A percentile compares a stretch with the other conserved stretches of the same genome.
Evolutionary conservation across 768 basidiomycete genomes (phyloP).

Genomic region (Pleurotus tuber-regium): DNA sequence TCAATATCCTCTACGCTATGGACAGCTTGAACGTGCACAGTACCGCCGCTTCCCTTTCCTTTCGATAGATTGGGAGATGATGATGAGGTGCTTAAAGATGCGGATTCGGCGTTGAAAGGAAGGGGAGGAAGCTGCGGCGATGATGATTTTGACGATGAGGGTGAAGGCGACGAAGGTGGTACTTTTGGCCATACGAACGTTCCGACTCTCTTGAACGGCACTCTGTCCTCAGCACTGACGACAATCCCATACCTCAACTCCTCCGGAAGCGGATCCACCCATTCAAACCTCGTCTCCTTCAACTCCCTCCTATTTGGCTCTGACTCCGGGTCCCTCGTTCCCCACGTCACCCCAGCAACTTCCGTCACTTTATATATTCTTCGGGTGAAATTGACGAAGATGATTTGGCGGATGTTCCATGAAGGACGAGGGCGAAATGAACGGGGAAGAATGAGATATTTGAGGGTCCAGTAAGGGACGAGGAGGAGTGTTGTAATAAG

Average conservation of each 20-base stretch:
- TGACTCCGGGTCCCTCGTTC: slow-evolving; percentile 41
- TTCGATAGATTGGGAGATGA: too few species aligned
- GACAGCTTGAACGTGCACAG: too few species aligned
- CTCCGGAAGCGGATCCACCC: slow-evolving; percentile 42
- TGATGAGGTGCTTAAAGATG: too few species aligned
- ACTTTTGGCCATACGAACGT: slow-evolving; percentile 47
- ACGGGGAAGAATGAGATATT: slow-evolving; percentile 43
- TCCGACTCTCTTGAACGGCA: slow-evolving; percentile 42
- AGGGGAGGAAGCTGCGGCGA: slow-evolving; percentile 1
- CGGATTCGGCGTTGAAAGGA: slow-evolving; percentile 3
- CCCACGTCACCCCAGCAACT: slow-evolving; percentile 55
- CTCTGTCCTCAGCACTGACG: slow-evolving; percentile 22
- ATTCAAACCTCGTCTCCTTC: slow-evolving; percentile 46
- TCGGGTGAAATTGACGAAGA: slow-evolving; percentile 50
- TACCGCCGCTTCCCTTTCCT: too few species aligned
- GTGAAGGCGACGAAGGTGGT: slow-evolving; percentile 15
- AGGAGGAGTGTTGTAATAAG: slow-evolving; percentile 47
- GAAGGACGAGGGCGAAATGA: slow-evolving; percentile 43
- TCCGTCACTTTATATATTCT: slow-evolving; percentile 54
- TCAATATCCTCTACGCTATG: too few species aligned
- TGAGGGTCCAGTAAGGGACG: slow-evolving; percentile 42
- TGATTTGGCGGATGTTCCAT: slow-evolving; percentile 47
- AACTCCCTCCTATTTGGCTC: slow-evolving; percentile 31
- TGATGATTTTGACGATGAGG: slow-evolving; percentile 7
- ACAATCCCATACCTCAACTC: slow-evolving; percentile 41